Base-by-base conservation (phyloP, 2,329 filamentous ascomycete genomes). In the Whalleya microplaca region DNA sequence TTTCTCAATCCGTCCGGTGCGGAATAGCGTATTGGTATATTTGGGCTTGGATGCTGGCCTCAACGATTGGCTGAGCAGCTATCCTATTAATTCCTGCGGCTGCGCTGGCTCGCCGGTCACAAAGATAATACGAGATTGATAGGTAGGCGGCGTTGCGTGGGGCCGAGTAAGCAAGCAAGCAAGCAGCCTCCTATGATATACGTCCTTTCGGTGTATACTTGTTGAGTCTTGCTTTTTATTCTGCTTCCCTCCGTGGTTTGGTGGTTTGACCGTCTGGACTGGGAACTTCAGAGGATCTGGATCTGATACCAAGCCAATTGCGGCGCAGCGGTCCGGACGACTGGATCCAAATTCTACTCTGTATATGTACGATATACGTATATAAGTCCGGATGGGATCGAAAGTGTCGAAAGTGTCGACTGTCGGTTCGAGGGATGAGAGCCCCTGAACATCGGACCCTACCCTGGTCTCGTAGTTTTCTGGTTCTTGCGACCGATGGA, bases 1-100 rank as follows among this genome's bases (percentile, higher is more conserved):
- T 50, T 55, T 53, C 48, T 55, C 40, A 61, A 55, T 63, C 58
- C 58, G 55, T 55, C 58, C 55, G 58, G 60, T 55, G 60, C 52
- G 27, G 27, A 29, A 29, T 29, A 6, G 27, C 51, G 60, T 58
- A 61, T 56, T 61, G 60, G 60, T 51, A 56, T 52, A n/a, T 49
- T 41, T 47, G 42, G 41, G 18, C 21, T 12, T 45, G 18, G 23
- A 23, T 45, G 48, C 32, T 52, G 57, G 60, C 60, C 55, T 55
- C 60, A 63, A 61, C 61, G 55, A 58, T 62, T 48, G 57, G 45
- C 52, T 46, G 54, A 45, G 56, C 40, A 56, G 51, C 58, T 56
- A 63, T 54, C 60, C 58, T 63, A 63, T 58, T 61, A 61, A 53
- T 55, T 60, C 58, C 51, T 63, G 55, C 54, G 52, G 50, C 49